Evolutionary conservation across 2,329 filamentous ascomycete genomes (phyloP).

Genomic region (Cladosporium austrohemisphaericum): DNA sequence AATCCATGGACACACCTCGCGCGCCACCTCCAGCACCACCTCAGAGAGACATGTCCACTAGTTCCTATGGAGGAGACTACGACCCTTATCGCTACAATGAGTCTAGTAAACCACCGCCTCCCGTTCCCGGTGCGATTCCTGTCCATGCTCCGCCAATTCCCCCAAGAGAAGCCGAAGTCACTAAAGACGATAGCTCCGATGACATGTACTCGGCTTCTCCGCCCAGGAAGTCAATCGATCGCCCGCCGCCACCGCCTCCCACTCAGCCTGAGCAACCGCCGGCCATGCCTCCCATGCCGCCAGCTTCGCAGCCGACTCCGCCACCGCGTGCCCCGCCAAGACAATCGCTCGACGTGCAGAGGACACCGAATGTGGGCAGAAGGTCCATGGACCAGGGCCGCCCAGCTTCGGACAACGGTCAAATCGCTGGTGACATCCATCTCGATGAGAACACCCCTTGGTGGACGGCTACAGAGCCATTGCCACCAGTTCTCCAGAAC

Average conservation of each 20-base stretch:
- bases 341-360: slow-evolving; percentile 56
- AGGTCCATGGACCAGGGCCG: slow-evolving; percentile 72
- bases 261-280: slow-evolving; percentile 27
- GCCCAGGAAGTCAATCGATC: slow-evolving; percentile 32
- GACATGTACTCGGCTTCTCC: slow-evolving; percentile 47
- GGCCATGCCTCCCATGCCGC: slow-evolving; percentile 22
- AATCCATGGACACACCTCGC: slow-evolving; percentile 68
- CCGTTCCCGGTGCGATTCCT: slow-evolving; percentile 33
- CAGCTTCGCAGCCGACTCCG: slow-evolving; percentile 30
- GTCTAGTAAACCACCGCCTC: slow-evolving; percentile 23
- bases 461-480: slow-evolving; percentile 78
- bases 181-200: slow-evolving; percentile 37
- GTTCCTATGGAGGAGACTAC: slow-evolving; percentile 56
- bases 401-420: slow-evolving; percentile 69
- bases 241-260: slow-evolving; percentile 34
- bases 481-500: slow-evolving; percentile 77
- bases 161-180: slow-evolving; percentile 31
- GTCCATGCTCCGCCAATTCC: slow-evolving; percentile 33
- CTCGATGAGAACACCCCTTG: slow-evolving; percentile 70
- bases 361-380: slow-evolving; percentile 48
- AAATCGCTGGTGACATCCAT: slow-evolving; percentile 84
- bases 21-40: slow-evolving; percentile 63
- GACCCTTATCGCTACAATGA: slow-evolving; percentile 58
- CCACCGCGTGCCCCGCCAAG: slow-evolving; percentile 48
- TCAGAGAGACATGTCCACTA: slow-evolving; percentile 41